Evolutionary conservation across 2,329 filamentous ascomycete species (phyloP).

Genomic region (Simplicillium sp.): DNA sequence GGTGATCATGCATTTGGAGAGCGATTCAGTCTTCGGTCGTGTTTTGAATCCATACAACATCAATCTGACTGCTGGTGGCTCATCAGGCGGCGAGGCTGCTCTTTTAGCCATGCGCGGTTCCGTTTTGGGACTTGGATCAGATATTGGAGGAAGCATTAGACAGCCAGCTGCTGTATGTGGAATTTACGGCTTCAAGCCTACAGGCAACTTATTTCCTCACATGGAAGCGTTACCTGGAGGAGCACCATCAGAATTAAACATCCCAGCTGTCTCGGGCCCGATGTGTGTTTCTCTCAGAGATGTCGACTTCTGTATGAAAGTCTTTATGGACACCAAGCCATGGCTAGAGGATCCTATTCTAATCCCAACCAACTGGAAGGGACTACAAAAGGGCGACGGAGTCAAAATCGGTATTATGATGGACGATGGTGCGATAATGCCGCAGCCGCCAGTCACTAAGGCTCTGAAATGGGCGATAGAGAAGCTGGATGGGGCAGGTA

Average conservation of each 20-base stretch:
- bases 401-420: slow-evolving; percentile 34
- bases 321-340: slow-evolving; percentile 14
- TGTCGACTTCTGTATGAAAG: slow-evolving; percentile 22
- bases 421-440: slow-evolving; percentile 24
- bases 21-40: slow-evolving; percentile 47
- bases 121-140: slow-evolving; percentile 25
- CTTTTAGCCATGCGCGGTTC: slow-evolving; percentile 27
- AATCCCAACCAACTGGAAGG: slow-evolving; percentile 21
- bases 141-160: slow-evolving; percentile 26
- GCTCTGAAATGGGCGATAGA: slow-evolving; percentile 23
- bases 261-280: slow-evolving; percentile 22
- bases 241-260: slow-evolving; percentile 19
- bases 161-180: slow-evolving; percentile 19
- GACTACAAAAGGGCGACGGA: slow-evolving; percentile 9
- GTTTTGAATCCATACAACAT: slow-evolving; percentile 52
- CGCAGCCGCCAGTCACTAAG: slow-evolving; percentile 25
- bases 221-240: background rate
- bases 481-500: slow-evolving; percentile 8
- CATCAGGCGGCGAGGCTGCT: slow-evolving; percentile 44
- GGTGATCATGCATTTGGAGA: slow-evolving; percentile 43
- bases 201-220: background rate
- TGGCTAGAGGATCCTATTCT: slow-evolving; percentile 19
- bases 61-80: slow-evolving; percentile 50
- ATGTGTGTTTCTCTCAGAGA: slow-evolving; percentile 21
- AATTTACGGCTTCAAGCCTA: background rate